Conservation (phyloP, 1,284 basidiomycete species). For the Ganoderma multipileum region DNA sequence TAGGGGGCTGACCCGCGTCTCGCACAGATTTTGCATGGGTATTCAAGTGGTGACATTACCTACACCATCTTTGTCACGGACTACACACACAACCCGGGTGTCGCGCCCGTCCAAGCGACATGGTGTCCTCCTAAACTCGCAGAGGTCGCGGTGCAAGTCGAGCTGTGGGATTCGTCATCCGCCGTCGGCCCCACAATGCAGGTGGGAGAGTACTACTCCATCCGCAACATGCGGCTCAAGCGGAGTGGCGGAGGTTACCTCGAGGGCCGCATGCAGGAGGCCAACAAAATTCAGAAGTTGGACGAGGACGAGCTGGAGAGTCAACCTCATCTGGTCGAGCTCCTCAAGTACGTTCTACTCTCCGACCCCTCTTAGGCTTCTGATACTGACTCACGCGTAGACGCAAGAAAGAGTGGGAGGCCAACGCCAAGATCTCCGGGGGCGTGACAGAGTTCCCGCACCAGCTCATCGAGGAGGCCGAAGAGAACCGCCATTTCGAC, state of each 20-base stretch:
- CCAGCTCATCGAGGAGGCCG: constrained; percentile 53
- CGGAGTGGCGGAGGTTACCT: constrained; percentile 47
- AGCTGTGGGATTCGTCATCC: constrained; percentile 61
- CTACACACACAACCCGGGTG: constrained; percentile 56
- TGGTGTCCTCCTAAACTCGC: constrained; percentile 58
- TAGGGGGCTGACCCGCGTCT: not conserved
- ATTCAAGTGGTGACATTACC: constrained; percentile 44
- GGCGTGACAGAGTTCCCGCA: constrained; percentile 49
- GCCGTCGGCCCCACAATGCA: constrained; percentile 51
- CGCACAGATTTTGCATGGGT: constrained; percentile 55
- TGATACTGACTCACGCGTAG: constrained; percentile 43
- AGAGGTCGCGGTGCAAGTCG: constrained; percentile 56
- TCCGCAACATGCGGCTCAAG: constrained; percentile 62
- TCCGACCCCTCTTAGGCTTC: not conserved
- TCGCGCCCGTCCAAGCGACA: constrained; percentile 41
- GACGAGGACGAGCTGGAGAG: constrained; percentile 47
- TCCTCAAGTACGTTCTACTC: constrained; percentile 56
- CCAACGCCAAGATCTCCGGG: constrained; percentile 34
- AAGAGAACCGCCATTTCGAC: constrained; percentile 52
- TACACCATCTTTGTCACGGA: constrained; percentile 72
- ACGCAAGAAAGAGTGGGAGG: constrained; percentile 59
- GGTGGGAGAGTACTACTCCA: constrained; percentile 56
- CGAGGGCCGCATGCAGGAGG: constrained; percentile 58
- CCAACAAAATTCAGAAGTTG: constrained; percentile 53
- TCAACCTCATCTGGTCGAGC: constrained; percentile 49